Base-by-base conservation (phyloP, 116 monocot species). In the Trichopus zeylanicus region DNA sequence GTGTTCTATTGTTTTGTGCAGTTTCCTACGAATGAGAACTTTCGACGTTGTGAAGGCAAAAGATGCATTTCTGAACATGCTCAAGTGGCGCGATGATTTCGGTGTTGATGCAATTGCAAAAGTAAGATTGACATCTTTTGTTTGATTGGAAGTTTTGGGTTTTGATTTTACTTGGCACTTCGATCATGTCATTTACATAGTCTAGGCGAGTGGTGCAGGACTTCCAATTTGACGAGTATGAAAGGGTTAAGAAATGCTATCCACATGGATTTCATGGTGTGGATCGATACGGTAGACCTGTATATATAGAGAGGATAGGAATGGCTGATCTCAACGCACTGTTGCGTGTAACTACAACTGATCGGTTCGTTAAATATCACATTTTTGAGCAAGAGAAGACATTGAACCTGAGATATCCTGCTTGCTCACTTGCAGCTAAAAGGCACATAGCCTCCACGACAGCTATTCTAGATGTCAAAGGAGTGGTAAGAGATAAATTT, bases 241-340 rank as follows among this genome's bases (percentile, higher is more conserved):
- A 73, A 31, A 62, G 37, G 18, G 85, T 85, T 20, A 76, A 85
- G 57, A 80, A 48, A 62, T 73, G 67, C 37, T 80, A 85, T 67
- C 77, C 85, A 21, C 85, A 77, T 58, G 85, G 80, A 47, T 85
- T 70, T 68, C 85, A 85, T 68, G 80, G 85, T 64, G 80, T 85
- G 24, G 85, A 85, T 54, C 70, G 64, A 55, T 77, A 61, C 58
- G 85, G 80, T 3, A 77, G 85, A 51, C 85, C 85, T 23, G 4
- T 85, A 16, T 85, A 85, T 53, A 77, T 85, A 39, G 85, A 85
- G 59, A 76, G 85, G 53, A 70, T 80, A 30, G 85, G 85, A 29
- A 26, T 58, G 51, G 56, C 68, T 25, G 71, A 85, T 68, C 67
- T 80, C n/a, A 65, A 34, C 9, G 34, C 67, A 25, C 46, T 85